Conservation (phyloP, 805 yeast genomes). For the Diddensiella transvaalensis region DNA sequence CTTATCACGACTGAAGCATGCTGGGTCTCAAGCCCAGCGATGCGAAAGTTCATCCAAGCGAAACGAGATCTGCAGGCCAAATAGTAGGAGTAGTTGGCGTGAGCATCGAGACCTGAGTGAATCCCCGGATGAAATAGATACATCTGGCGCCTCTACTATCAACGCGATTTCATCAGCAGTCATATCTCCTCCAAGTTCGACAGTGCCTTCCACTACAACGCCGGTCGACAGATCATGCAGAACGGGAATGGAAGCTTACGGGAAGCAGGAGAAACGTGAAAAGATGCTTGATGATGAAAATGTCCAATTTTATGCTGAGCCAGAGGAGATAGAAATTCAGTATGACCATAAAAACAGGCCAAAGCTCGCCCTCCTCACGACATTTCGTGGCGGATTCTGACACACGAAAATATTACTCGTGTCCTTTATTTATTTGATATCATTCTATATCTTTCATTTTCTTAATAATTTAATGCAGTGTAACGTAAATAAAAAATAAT, state of each 20-base stretch:
- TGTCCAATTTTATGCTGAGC: constrained; percentile 12
- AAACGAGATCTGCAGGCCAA: too few species aligned
- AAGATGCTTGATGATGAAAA: too few species aligned
- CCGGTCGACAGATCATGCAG: not conserved
- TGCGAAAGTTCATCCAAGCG: too few species aligned
- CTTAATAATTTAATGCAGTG: too few species aligned
- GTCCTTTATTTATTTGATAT: not conserved
- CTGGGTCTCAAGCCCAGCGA: too few species aligned
- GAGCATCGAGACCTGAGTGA: too few species aligned
- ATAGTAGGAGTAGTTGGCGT: too few species aligned
- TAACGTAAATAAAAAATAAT: too few species aligned
- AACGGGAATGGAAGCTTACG: too few species aligned
- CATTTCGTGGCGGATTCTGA: constrained; percentile 16
- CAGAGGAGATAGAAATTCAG: constrained; percentile 13
- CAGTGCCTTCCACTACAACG: not conserved
- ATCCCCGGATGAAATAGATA: not conserved
- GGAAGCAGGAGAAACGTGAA: too few species aligned
- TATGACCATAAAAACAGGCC: constrained; percentile 15
- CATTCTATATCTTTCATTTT: not conserved
- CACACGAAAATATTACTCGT: not conserved
- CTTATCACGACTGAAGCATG: not conserved
- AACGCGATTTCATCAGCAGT: not conserved
- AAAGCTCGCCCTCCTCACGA: constrained; percentile 13
- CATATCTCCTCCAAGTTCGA: not conserved
- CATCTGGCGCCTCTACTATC: not conserved